Base-by-base conservation (phyloP, 1,284 basidiomycete species). In the Boletus calvinii region DNA sequence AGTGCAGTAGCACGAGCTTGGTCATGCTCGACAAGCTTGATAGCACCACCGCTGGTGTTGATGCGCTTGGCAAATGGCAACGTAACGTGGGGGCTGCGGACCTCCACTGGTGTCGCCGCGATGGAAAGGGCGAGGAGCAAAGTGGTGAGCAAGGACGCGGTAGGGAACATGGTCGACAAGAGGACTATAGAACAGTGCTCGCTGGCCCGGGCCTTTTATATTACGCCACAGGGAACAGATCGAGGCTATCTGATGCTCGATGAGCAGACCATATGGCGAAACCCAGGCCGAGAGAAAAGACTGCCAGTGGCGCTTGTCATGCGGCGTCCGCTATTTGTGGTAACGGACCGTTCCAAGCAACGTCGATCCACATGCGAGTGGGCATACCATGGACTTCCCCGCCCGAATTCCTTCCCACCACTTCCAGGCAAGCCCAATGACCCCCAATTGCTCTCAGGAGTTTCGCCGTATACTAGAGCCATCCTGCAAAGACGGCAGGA, bases 21-120 rank as follows among this genome's bases (percentile, higher is more conserved):
- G 62, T 87, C 85, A 46, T 77, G 74, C 50, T 77, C 69, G 29
- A 87, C 61, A 44, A 85, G 66, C 43, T 76, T 76, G 48, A 68
- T 64, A 6, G 70, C 53, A 52, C 78, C 77, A 52, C 77, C 77
- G 4, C 71, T 77, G 50, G 72, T 52, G 58, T 83, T 83, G 60
- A 83, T 62, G 50, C 72, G 69, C 60, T 77, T 75, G 18, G 79
- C 74, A 42, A 85, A 60, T 13, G 78, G 70, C 10, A 84, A 62
- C 6, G 72, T 75, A 46, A 83, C 66, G 12, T 60, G 66, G 15
- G 72, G 63, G 46, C 72, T 62, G 48, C 71, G 69, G 36, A 78
- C 62, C 44, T 66, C 55, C 34, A 76, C 66, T 0, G 80, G 77
- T 45, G 73, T 74, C 44, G 77, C 77, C 41, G 69, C 70, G 31